Evolutionary conservation across 202 grass and related monocot genomes (phyloP), one percentile per base, ranked within the genome.

Genomic region (Panicum virgatum): DNA sequence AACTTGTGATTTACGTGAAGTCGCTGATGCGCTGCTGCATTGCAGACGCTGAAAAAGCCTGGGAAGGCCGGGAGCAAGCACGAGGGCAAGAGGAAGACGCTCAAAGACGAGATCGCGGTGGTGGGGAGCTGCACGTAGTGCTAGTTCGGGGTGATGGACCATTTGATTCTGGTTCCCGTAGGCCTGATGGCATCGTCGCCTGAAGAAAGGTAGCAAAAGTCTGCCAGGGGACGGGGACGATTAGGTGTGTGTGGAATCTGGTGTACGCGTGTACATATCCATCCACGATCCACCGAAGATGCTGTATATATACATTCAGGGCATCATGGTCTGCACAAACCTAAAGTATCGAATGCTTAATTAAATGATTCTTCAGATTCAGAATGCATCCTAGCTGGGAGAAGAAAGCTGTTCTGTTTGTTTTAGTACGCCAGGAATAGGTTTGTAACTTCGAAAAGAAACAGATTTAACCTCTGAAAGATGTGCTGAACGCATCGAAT

Each of bases 91-190:
- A 93, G 30, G 85, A 90, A 83, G 83, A 76, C 77, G 3, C 85
- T 77, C 25, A 70, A 81, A 69, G 90, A 84, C 8, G 81, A 86
- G 47, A 81, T 84, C 30, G 80, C 59, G 0, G 84, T 22, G 15
- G 73, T 90, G 11, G 88, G 84, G 62, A 90, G 80, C 73, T 84
- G 86, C 77, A 92, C 71, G 5, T 91, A 85, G 62, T 16, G 47
- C 19, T 29, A n/a, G 9, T 56, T 20, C 36, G 43, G 43, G 36
- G 39, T 12, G 34, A 42, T 10, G 3, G 19, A 7, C 74, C 30
- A 23, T 37, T 48, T 50, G 10, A 37, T 45, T 56, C 68, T 20
- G 20, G 52, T 53, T 39, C 32, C 8, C 3, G 16, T 60, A 5
- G 32, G 11, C 0, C n/a, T 43, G 22, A 19, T 44, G 51, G 53